Percentiles rank a stretch among this genome's conserved stretches.
Evolutionary conservation across 2,329 filamentous ascomycete species (phyloP).

Genomic region (Colletotrichum sojae): DNA sequence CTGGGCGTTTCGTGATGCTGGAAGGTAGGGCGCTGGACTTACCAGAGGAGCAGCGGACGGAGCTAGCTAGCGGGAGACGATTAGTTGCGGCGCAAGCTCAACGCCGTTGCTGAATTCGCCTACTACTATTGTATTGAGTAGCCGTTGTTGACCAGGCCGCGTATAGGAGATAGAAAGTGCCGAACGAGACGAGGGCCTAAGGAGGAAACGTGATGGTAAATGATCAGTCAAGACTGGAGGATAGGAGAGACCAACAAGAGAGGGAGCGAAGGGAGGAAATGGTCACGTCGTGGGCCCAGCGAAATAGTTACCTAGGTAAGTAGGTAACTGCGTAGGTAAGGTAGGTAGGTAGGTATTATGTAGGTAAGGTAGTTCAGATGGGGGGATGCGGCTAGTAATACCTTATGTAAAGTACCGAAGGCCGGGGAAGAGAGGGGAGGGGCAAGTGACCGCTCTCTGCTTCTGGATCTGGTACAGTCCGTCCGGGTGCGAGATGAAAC

Average conservation of each 20-base stretch:
- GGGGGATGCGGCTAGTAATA: conserved; percentile 21
- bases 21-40: conserved; percentile 32
- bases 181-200: background rate
- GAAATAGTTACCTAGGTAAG: no score
- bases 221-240: conserved; percentile 14
- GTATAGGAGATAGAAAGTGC: background rate
- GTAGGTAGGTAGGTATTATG: background rate
- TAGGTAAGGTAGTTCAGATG: conserved; percentile 14
- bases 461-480: conserved; percentile 16
- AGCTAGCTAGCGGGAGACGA: conserved; percentile 31
- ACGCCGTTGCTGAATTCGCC: conserved; percentile 16
- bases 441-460: conserved; percentile 30
- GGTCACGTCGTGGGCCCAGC: conserved; percentile 29
- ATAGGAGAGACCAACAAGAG: conserved; percentile 15
- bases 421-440: conserved; percentile 11
- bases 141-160: conserved; percentile 6
- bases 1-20: background rate
- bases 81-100: conserved; percentile 25
- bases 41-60: conserved; percentile 25
- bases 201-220: conserved; percentile 4
- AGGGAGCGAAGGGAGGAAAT: conserved; percentile 13
- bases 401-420: conserved; percentile 18
- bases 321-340: no score
- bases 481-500: conserved; percentile 28
- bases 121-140: conserved; percentile 1